These are phyloP conservation scores for Ustilago crameri DNA, from an alignment of 1,284 basidiomycete species.

Conservation along the genomic window DNA sequence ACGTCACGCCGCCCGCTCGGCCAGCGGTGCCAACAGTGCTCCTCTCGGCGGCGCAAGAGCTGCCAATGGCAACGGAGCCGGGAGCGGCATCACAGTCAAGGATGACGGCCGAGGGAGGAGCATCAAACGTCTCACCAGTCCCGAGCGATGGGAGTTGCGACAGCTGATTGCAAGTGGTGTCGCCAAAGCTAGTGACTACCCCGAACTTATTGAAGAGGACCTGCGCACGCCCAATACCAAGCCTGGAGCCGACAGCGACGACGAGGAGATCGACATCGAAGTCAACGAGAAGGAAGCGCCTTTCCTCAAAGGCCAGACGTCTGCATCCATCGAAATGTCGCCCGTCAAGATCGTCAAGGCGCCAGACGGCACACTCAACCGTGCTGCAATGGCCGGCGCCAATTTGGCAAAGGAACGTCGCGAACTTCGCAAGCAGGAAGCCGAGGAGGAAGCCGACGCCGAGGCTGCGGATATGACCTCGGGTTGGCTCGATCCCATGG, in stretches of 20 bases:
- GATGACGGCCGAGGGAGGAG: constrained; percentile 52
- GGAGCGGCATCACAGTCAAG: constrained; percentile 48
- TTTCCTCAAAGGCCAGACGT: constrained; percentile 95
- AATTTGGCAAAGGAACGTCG: constrained; percentile 92
- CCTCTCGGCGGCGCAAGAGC: constrained; percentile 62
- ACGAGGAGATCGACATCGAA: constrained; percentile 89
- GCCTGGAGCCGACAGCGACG: constrained; percentile 49
- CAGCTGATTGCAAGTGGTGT: constrained; percentile 96
- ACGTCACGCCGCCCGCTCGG: constrained; percentile 35
- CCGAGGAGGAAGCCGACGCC: constrained; percentile 91
- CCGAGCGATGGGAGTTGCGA: constrained; percentile 99
- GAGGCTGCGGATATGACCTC: constrained; percentile 91
- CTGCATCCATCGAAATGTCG: constrained; percentile 91
- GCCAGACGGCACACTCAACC: constrained; percentile 76
- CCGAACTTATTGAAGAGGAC: constrained; percentile 83
- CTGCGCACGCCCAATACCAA: constrained; percentile 55
- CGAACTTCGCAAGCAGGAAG: constrained; percentile 92
- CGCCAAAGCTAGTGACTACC: constrained; percentile 91
- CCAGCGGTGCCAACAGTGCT: constrained; percentile 71
- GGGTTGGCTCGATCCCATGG: constrained; percentile 98
- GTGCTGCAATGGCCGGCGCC: constrained; percentile 92
- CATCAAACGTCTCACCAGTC: constrained; percentile 91
- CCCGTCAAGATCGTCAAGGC: constrained; percentile 91
- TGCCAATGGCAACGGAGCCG: constrained; percentile 20
- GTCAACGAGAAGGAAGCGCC: constrained; percentile 96